Evolutionary conservation across 768 basidiomycete genomes (phyloP), one percentile per base, ranked within the genome.

Genomic region (Cubamyces sp.): DNA sequence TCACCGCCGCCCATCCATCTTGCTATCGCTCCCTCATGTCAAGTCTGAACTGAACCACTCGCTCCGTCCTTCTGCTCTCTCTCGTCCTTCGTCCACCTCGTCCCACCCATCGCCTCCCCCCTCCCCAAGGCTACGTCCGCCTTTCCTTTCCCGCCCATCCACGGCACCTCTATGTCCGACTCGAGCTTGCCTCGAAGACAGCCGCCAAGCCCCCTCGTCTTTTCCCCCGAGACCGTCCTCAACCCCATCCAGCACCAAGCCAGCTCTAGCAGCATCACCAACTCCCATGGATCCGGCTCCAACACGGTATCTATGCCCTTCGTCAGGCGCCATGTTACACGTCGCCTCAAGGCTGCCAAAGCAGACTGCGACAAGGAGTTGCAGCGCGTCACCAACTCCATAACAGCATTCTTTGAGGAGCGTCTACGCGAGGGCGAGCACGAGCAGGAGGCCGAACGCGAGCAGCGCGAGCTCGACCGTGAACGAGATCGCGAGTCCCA

Each of bases 341-440:
- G 94, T 65, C 88, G 97, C 60, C 87, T 98, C 75, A 91, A 88
- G 78, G 90, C 90, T 3, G 95, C 96, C 60, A 98, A 99, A 80
- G 86, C 91, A 53, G 92, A 92, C 66, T 99, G 96, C 81, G 94
- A 99, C 84, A 92, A 91, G 80, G 94, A 97, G 76, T 86, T 99
- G 9, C 88, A 90, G 71, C 90, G 94, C 72, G 91, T 98, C 72
- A 94, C 96, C 62, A 89, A 92, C 76, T 92, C 88, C 62, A 95
- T 99, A 80, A 96, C 96, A 65, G 76, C 87, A 41, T 98, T 94
- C 77, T 96, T 97, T 68, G 96, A 99, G 78, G 91, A 94, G 72
- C 85, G 89, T 69, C 83, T 96, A 40, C 82, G 90, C 47, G 91
- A 92, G 65, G 86, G 82, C 55, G 88, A 93, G 73, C 81, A 85